Evolutionary conservation across 1,284 basidiomycete genomes (phyloP).

Genomic region (Cryptococcus sp.): DNA sequence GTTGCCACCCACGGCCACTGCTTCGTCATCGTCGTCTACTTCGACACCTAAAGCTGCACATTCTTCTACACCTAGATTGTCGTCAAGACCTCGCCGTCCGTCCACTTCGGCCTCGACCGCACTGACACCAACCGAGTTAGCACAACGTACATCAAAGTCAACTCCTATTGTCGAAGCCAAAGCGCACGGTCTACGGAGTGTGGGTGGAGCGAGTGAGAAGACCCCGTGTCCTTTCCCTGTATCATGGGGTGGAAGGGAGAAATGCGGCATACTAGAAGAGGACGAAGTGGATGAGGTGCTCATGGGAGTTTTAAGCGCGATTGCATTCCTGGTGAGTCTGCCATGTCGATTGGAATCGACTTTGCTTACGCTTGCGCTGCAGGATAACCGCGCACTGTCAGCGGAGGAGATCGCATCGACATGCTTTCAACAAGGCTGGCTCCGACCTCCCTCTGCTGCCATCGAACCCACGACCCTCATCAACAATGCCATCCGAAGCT

Average conservation of each 20-base stretch:
- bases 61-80: conserved; percentile 5
- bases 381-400: conserved; percentile 50
- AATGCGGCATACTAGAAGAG: conserved; percentile 41
- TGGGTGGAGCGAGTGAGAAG: conserved; percentile 33
- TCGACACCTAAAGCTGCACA: background rate
- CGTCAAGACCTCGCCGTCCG: conserved; percentile 8
- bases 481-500: conserved; percentile 46
- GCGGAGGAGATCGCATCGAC: conserved; percentile 46
- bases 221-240: conserved; percentile 42
- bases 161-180: conserved; percentile 30
- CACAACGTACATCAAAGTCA: background rate
- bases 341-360: background rate
- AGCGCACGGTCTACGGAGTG: conserved; percentile 42
- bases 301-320: conserved; percentile 47
- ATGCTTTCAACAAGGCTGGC: conserved; percentile 45
- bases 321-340: conserved; percentile 40
- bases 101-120: conserved; percentile 13
- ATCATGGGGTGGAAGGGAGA: conserved; percentile 40
- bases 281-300: conserved; percentile 48
- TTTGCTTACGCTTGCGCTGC: conserved; percentile 11
- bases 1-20: conserved; percentile 9
- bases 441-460: conserved; percentile 47
- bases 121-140: conserved; percentile 6
- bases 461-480: conserved; percentile 43
- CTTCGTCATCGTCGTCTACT: conserved; percentile 6